Evolutionary conservation across 495 filamentous ascomycete genomes (phyloP), one percentile per base, ranked within the genome.

Genomic region (Penicillium fimorum): DNA sequence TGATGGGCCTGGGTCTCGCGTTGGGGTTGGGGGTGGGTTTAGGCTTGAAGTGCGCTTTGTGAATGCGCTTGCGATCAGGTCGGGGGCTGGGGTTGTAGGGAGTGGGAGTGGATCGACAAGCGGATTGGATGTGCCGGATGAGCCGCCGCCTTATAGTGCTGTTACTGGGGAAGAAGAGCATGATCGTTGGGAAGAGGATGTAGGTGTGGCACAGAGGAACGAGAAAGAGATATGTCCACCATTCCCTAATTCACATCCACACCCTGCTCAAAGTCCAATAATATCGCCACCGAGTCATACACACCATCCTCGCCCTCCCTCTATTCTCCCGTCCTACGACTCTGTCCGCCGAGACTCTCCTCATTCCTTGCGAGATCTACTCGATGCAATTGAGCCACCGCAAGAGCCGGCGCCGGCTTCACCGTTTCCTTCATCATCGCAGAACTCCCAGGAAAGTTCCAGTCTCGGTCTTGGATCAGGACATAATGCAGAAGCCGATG

Each of bases 341-440:
- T 62, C 62, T 3, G 59, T 59, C 10, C 59, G 60, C 4, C 45
- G 53, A 9, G 17, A 51, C 22, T 59, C 58, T 22, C 55, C 38
- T 12, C 55, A 62, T 24, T 55, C 57, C 2, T 13, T 68, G 15
- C 59, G 60, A 2, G 65, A 68, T 29, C 33, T 68, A 2, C 57
- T 68, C 0, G 65, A 68, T 32, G 65, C 65, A 1, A 57, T 68
- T 42, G 65, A 68, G 40, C 59, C 62, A 5, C 65, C 65, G 4
- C 22, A 47, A 0, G 65, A 68, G 10, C 65, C 65, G 1, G 60
- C 60, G 9, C 65, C 63, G 5, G 65, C 63, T 2, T 9, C 6
- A 12, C 20, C 53, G 0, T 18, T 55, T 1, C 55, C 44, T 41
- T 45, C 63, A 8, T 63, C 61, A 24, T 51, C 50, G 15, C 49